Evolutionary conservation across 2,329 filamentous ascomycete genomes (phyloP).

Genomic region (Penicillium sp.): DNA sequence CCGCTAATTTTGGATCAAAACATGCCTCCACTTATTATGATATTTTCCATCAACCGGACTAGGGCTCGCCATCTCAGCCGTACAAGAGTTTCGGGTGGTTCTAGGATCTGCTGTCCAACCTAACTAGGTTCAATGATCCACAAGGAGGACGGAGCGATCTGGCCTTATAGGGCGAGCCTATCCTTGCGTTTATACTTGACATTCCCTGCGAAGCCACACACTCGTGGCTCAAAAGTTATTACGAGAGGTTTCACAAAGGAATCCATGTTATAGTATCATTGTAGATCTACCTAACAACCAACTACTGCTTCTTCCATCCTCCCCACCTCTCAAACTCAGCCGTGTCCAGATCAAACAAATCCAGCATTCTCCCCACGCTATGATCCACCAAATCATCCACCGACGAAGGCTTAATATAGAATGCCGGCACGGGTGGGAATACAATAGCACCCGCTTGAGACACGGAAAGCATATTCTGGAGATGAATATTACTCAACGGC

Average conservation of each 20-base stretch:
- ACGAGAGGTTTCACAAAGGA: neutral
- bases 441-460: constrained; percentile 42
- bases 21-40: constrained; percentile 3
- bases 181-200: neutral
- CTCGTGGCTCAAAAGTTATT: neutral
- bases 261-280: neutral
- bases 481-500: constrained; percentile 49
- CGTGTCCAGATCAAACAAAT: constrained; percentile 46
- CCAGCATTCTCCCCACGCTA: constrained; percentile 49
- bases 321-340: constrained; percentile 37
- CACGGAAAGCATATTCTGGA: constrained; percentile 46
- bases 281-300: neutral
- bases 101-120: constrained; percentile 1
- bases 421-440: constrained; percentile 47
- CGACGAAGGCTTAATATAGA: constrained; percentile 42
- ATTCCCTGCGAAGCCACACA: neutral
- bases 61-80: neutral
- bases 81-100: neutral
- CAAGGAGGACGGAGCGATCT: neutral
- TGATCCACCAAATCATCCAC: constrained; percentile 47
- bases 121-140: neutral
- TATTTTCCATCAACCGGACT: neutral
- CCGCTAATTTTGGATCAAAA: constrained; percentile 17
- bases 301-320: constrained; percentile 19
- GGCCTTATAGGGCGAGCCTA: neutral